phyloP scores from a whole-genome alignment of 768 basidiomycete genomes.

The Hysterangium stoloniferum region DNA sequence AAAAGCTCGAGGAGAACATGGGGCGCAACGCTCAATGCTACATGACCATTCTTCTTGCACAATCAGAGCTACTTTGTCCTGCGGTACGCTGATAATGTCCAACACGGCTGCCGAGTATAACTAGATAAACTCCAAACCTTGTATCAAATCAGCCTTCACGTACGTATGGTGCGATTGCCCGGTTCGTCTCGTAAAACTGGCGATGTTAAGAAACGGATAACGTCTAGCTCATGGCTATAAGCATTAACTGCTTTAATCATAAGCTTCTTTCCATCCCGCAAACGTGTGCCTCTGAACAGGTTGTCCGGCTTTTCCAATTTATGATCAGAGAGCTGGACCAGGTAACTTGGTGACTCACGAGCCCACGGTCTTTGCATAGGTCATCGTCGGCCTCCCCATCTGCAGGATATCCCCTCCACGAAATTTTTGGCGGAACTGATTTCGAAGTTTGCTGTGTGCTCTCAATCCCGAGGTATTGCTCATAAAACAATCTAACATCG shows the following conservation, averaged over 20 bases:
- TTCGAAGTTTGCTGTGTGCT: slow-evolving; percentile 15
- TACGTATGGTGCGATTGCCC: slow-evolving; percentile 74
- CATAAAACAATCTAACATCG: slow-evolving; percentile 58
- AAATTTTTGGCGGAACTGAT: slow-evolving; percentile 15
- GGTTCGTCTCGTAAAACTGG: slow-evolving; percentile 46
- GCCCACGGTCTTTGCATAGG: slow-evolving; percentile 62
- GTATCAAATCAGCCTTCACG: slow-evolving; percentile 22
- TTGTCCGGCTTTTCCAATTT: slow-evolving; percentile 47
- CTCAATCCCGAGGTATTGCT: slow-evolving; percentile 18
- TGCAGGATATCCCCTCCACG: slow-evolving; percentile 25
- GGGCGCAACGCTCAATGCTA: slow-evolving; percentile 43
- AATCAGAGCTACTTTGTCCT: slow-evolving; percentile 53
- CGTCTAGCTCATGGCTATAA: slow-evolving; percentile 53
- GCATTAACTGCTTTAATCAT: slow-evolving; percentile 64
- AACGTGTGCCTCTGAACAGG: slow-evolving; percentile 58
- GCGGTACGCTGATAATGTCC: slow-evolving; percentile 47
- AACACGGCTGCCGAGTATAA: slow-evolving; percentile 44
- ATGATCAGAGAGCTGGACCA: background rate
- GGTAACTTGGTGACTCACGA: slow-evolving; percentile 37
- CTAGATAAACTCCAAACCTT: slow-evolving; percentile 8
- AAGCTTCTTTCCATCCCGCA: slow-evolving; percentile 42
- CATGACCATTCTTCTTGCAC: slow-evolving; percentile 80
- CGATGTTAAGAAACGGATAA: slow-evolving; percentile 48
- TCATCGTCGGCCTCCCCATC: slow-evolving; percentile 39
- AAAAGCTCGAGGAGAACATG: slow-evolving; percentile 46